Conservation (phyloP, 805 yeast species). For the Cyberlindnera meyerae region DNA sequence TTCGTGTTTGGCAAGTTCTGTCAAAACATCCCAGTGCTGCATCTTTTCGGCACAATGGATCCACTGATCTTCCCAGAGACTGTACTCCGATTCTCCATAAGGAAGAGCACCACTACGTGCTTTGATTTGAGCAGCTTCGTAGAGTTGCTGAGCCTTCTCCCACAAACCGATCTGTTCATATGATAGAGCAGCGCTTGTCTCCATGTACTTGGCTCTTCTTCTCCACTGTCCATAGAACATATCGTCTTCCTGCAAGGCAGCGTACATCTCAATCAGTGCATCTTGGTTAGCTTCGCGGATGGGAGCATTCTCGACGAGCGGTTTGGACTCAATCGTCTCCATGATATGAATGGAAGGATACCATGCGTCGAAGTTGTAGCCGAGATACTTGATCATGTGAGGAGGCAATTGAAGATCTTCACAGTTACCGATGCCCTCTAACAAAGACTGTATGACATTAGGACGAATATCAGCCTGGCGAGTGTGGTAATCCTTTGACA, state of each 20-base stretch:
- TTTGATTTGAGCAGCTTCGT: constrained; percentile 94
- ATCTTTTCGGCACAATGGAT: constrained; percentile 92
- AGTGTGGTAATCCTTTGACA: constrained; percentile 90
- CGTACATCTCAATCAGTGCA: constrained; percentile 84
- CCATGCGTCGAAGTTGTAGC: constrained; percentile 87
- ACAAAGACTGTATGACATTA: constrained; percentile 77
- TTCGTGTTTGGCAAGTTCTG: constrained; percentile 96
- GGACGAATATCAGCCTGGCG: constrained; percentile 84
- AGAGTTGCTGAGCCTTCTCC: constrained; percentile 89
- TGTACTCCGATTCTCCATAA: constrained; percentile 90
- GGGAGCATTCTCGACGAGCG: constrained; percentile 62
- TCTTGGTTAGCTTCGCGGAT: constrained; percentile 84
- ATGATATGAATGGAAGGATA: constrained; percentile 79
- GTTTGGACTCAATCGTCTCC: constrained; percentile 60
- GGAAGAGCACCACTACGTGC: constrained; percentile 95
- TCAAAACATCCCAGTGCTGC: constrained; percentile 96
- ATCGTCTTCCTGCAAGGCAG: constrained; percentile 87
- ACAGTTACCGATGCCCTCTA: constrained; percentile 79
- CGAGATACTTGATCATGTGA: constrained; percentile 83
- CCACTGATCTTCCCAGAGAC: constrained; percentile 99
- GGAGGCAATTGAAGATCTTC: constrained; percentile 83
- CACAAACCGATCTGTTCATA: constrained; percentile 94
- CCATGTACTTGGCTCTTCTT: constrained; percentile 88
- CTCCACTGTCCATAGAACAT: constrained; percentile 98
- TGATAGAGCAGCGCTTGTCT: constrained; percentile 88